Evolutionary conservation across 768 basidiomycete genomes (phyloP), one percentile per base, ranked within the genome.

Genomic region (Tricholoma matsutake): DNA sequence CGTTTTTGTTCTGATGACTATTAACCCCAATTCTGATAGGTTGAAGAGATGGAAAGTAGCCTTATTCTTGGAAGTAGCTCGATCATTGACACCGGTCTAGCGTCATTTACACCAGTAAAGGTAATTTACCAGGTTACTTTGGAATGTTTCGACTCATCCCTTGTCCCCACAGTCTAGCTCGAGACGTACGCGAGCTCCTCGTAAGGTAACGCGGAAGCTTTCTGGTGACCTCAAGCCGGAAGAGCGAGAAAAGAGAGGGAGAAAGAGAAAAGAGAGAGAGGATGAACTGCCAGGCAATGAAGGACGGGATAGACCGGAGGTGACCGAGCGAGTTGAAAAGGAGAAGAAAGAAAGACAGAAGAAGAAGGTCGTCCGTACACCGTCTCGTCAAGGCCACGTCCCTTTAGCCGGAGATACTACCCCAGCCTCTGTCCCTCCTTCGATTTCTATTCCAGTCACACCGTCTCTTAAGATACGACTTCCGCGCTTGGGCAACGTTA

Each of bases 391-490:
- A 63, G 65, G 64, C 37, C 43, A 35, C 10, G 31, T 60, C 5
- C 60, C 65, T 49, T 57, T 65, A 32, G 37, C 41, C 16, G 55
- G 53, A 47, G 56, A 62, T 34, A 61, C 67, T 20, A 62, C 65
- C 14, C 64, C 69, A 16, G 63, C 67, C 35, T 61, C 67, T 5
- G 61, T 68, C 55, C 62, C 62, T 57, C 61, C 65, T 51, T 68
- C 73, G 31, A 64, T 73, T 54, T 68, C 71, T 35, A 60, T 66
- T 45, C 73, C 77, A 13, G 64, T 73, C 32, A 77, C 80, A 0
- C 80, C 82, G n/a, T 79, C 81, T 22, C 79, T 84, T 56, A 83
- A 83, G 67, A 84, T 84, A 55, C 80, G 83, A 39, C 78, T 84
- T 56, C 83, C 83, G 16, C 77, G 77, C n/a, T 71, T 82, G 58